Evolutionary conservation across 371 early-diverging fungal genomes (phyloP), one percentile per base, ranked within the genome.

Genomic region (Rhizomucor pusillus): DNA sequence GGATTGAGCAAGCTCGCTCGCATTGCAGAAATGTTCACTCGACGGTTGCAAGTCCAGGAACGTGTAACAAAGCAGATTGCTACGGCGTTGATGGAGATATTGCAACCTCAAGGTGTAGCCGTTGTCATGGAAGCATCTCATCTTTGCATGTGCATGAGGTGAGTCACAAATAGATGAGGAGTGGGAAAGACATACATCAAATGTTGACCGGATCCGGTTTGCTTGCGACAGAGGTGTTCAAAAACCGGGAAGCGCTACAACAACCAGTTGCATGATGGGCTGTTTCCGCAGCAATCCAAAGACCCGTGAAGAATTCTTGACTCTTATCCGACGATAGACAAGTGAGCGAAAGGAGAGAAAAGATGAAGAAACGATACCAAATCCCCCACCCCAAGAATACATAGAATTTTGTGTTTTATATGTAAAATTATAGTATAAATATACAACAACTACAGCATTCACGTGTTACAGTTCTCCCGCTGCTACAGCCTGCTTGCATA

Each of bases 1-100:
- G 99, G 99, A 18, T 80, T 99, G 53, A 91, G 92, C 74, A 99
- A 99, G 69, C 79, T 99, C 56, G 99, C 98, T 7, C 85, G 99
- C 33, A 88, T 99, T 50, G 97, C 99, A 5, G 99, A 99, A 69
- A 94, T 96, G 94, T 95, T 96, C 70, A 82, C 88, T 47, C 88
- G 97, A 63, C 64, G 75, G 70, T 73, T 99, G 47, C 97, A 97
- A 79, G 94, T 97, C 9, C 98, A 99, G 79, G 99, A 99, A 69
- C 87, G 99, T 19, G 77, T 99, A 53, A 99, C 99, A 14, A 95
- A 94, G 75, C 98, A 99, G 69, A 89, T 99, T 24, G 98, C 98
- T 10, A 73, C 85, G 43, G 88, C 97, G 14, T 63, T 98, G 22
- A 85, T 90, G 72, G 95, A 95, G 63, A 81, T 95, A 25, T 69